phyloP scores from a whole-genome alignment of 768 basidiomycete species.

The Psilocybe azurescens region DNA sequence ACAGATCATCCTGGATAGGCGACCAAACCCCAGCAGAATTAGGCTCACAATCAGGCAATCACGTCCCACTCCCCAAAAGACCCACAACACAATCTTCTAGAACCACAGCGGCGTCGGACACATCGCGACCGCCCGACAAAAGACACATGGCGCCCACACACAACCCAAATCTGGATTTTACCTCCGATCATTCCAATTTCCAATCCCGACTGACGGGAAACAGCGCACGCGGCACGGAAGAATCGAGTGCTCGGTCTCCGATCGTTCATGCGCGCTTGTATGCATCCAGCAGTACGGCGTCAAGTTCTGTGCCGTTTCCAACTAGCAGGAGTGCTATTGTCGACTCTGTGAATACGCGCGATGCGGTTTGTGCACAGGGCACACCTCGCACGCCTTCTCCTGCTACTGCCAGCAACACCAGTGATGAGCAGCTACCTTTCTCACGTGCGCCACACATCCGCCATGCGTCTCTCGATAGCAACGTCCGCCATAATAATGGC shows the following conservation, averaged over 20 bases:
- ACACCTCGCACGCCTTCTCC: no score
- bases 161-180: not conserved
- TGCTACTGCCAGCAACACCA: no score
- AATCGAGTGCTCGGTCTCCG: not conserved
- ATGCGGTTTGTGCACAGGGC: no score
- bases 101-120: not conserved
- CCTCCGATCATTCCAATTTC: not conserved
- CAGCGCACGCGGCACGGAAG: constrained; percentile 6
- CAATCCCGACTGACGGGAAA: not conserved
- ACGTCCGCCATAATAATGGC: not conserved
- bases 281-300: not conserved
- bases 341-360: no score
- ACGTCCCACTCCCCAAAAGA: not conserved
- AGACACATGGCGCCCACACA: not conserved
- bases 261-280: not conserved
- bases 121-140: not conserved
- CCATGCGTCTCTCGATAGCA: no score
- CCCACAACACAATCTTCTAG: not conserved
- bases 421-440: no score
- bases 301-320: no score
- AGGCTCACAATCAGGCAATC: not conserved
- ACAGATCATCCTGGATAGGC: constrained; percentile 1
- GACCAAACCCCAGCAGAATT: not conserved
- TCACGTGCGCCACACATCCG: no score
- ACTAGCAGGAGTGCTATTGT: no score